Base-by-base conservation (phyloP, 1,139 yeast genomes). In the Saccharomyces uvarum region DNA sequence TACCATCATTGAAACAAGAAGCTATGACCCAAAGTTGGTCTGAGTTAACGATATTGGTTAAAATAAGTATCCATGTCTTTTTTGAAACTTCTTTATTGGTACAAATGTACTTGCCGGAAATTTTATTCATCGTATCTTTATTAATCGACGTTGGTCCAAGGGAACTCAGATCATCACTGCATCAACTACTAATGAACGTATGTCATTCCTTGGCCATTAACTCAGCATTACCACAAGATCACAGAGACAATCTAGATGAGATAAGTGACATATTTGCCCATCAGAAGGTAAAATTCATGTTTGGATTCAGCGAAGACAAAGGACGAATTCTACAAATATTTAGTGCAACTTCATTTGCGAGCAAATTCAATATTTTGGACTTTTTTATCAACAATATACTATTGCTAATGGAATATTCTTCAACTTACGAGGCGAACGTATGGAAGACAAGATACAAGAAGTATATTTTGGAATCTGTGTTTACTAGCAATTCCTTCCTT, bases 381-480 rank as follows among this genome's bases (percentile, higher is more conserved):
- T 75, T 80, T 14, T 78, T 88, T 48, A 82, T 89, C 60, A 82
- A 81, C 51, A 76, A 85, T 52, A 73, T 88, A 59, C 72, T 82
- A 54, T 79, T 78, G 26, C 77, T 87, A 54, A 74, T 87, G 63
- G 83, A 83, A 4, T 72, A 75, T 31, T 76, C 82, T n/a, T 75
- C 82, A 2, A 53, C 70, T 72, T 56, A 80, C 0, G 68, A 81
- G 52, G 77, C 78, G 50, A 75, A 79, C 6, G 75, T 77, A 46
- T 86, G 93, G 88, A 75, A 82, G 61, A 74, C 84, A 7, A 77
- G 87, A 55, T 88, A 93, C 89, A 77, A 82, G 59, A 77, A 86
- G 31, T 79, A 82, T 63, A 81, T 86, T 1, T 74, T 85, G 62
- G 83, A 82, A 59, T 79, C 86, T 21, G 87, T 90, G 0, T 84